phyloP scores from a whole-genome alignment of 306 rosid genomes.

The Quercus robur region DNA sequence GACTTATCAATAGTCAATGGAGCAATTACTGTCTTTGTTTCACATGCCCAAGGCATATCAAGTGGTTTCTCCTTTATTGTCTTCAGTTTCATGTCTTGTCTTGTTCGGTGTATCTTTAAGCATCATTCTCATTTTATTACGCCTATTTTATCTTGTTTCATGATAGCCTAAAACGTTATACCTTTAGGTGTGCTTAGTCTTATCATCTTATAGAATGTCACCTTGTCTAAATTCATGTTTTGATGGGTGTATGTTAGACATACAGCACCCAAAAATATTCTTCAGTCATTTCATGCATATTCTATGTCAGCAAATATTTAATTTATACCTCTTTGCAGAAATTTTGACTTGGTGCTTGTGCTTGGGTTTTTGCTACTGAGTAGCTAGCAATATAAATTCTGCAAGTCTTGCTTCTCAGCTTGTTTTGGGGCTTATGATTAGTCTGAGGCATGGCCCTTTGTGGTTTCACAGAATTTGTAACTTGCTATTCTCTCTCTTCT shows the following conservation, averaged over 20 bases:
- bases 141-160: not conserved
- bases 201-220: not conserved
- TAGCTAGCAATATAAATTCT: not conserved
- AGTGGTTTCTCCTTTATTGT: not conserved
- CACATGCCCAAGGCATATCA: not conserved
- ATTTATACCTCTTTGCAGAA: not conserved
- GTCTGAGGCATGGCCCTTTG: not conserved
- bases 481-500: too few relatives aligned
- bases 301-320: not conserved
- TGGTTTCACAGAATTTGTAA: not conserved
- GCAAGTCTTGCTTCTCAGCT: not conserved
- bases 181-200: slow-evolving; percentile 8
- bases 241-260: not conserved
- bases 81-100: not conserved
- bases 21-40: not conserved
- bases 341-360: not conserved
- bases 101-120: not conserved
- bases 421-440: not conserved
- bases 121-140: not conserved
- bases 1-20: not conserved
- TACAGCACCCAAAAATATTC: not conserved
- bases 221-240: not conserved
- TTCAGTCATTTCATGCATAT: not conserved
- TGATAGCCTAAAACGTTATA: not conserved
- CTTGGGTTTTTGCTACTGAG: not conserved